Evolutionary conservation across 257 asterid species (phyloP).

Genomic region (Paraleonurus japonicus): DNA sequence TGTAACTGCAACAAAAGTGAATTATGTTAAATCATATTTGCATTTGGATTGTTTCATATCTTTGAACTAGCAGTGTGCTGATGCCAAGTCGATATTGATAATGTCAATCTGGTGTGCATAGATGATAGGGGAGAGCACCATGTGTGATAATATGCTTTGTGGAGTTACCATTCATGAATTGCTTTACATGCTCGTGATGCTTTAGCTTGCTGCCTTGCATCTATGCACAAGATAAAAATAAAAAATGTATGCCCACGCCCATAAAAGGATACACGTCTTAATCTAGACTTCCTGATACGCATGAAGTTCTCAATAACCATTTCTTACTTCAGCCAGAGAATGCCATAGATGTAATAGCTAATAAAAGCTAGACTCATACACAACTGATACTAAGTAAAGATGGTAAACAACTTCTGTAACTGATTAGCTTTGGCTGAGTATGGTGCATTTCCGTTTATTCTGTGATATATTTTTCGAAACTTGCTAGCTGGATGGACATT

Average conservation of each 20-base stretch:
- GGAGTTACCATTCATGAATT: neutral
- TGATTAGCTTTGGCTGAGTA: neutral
- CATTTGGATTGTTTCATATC: neutral
- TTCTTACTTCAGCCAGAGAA: neutral
- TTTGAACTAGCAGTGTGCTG: neutral
- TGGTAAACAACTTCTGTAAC: neutral
- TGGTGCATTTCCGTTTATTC: neutral
- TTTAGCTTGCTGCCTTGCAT: neutral
- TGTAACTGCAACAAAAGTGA: neutral
- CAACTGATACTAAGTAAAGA: neutral
- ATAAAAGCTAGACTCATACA: neutral
- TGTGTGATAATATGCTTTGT: neutral
- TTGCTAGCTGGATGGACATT: neutral
- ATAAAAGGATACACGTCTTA: neutral
- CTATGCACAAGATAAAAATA: neutral
- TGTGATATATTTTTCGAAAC: neutral
- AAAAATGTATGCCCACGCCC: neutral
- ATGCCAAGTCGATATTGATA: neutral
- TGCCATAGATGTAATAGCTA: neutral
- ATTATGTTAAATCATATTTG: neutral
- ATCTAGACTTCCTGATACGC: neutral
- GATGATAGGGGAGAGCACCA: neutral
- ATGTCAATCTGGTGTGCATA: neutral
- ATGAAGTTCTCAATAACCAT: constrained; percentile 2
- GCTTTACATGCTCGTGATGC: neutral